Evolutionary conservation across 2,329 filamentous ascomycete genomes (phyloP).

Genomic region (Verticillium zaregamsianum): DNA sequence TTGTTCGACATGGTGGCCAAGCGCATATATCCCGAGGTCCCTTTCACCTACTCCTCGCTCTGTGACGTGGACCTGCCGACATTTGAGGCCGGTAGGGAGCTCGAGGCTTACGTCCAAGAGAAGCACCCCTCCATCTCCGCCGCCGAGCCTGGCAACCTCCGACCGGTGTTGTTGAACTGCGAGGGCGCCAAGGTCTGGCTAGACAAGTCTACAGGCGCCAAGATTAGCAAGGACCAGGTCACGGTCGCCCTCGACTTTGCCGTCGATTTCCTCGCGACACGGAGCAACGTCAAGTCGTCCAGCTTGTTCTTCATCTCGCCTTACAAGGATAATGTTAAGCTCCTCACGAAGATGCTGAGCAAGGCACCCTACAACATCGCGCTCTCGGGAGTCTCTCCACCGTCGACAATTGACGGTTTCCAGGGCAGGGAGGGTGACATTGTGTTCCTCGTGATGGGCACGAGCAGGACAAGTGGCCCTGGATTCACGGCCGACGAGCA

Average conservation of each 20-base stretch:
- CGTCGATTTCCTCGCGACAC: conserved; percentile 5
- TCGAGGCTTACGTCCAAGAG: neutral
- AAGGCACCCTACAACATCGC: conserved; percentile 5
- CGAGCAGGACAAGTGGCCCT: conserved; percentile 2
- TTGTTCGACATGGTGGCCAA: conserved; percentile 14
- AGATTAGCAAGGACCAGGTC: conserved; percentile 12
- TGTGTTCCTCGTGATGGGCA: conserved; percentile 14
- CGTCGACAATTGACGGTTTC: conserved; percentile 17
- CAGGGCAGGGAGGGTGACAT: conserved; percentile 19
- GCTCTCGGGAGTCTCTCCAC: conserved; percentile 8
- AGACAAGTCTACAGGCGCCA: conserved; percentile 4
- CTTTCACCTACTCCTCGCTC: conserved; percentile 5
- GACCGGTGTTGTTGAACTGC: conserved; percentile 16
- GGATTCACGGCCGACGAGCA: conserved; percentile 11
- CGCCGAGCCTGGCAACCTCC: conserved; percentile 1
- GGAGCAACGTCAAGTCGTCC: conserved; percentile 3
- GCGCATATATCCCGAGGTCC: conserved; percentile 10
- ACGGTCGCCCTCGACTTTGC: conserved; percentile 13
- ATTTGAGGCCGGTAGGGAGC: neutral
- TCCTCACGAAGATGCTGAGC: conserved; percentile 6
- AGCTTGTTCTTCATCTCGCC: conserved; percentile 9
- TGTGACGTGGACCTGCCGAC: conserved; percentile 1
- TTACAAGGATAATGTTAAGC: conserved; percentile 11
- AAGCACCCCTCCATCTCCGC: neutral
- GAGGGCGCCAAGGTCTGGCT: neutral